phyloP scores from a whole-genome alignment of 495 filamentous ascomycete genomes.

The Rostrohypoxylon terebratum region DNA sequence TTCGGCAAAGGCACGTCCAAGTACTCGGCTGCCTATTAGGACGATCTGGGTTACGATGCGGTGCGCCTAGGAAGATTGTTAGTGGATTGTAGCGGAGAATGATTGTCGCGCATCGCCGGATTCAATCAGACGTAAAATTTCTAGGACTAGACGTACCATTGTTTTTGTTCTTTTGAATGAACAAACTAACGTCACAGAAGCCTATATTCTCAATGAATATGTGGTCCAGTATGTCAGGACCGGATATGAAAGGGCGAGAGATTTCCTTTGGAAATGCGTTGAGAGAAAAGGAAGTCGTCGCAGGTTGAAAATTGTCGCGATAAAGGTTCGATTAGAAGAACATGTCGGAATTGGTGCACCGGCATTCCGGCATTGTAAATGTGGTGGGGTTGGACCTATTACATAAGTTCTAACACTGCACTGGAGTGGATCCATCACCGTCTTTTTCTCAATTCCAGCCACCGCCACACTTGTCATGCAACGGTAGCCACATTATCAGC shows the following conservation, averaged over 20 bases:
- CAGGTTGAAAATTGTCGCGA: conserved; percentile 44
- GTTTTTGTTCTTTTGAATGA: not conserved
- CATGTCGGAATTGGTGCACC: conserved; percentile 24
- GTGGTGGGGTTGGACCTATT: not conserved
- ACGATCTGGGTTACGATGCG: conserved; percentile 94
- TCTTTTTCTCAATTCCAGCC: not conserved
- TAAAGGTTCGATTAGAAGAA: conserved; percentile 36
- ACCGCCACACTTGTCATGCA: not conserved
- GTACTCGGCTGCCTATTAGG: conserved; percentile 86
- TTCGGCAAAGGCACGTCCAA: conserved; percentile 92
- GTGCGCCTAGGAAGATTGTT: conserved; percentile 75
- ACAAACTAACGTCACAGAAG: not conserved
- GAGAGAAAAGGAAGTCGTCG: conserved; percentile 32
- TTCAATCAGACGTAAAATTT: conserved; percentile 4
- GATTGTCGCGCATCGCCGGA: conserved; percentile 25
- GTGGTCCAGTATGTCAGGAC: conserved; percentile 1
- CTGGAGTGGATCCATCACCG: not conserved
- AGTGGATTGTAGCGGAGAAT: conserved; percentile 5
- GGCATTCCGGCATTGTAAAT: conserved; percentile 13
- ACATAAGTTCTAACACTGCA: too few relatives aligned
- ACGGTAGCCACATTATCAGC: conserved; percentile 1
- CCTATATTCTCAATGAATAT: not conserved
- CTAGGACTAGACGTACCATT: conserved; percentile 35
- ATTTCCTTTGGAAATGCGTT: not conserved
- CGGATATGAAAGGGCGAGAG: conserved; percentile 4